Percentiles rank a stretch among this genome's conserved stretches.
Evolutionary conservation across 306 rosid genomes (phyloP).

Genomic region (Quercus rubra): DNA sequence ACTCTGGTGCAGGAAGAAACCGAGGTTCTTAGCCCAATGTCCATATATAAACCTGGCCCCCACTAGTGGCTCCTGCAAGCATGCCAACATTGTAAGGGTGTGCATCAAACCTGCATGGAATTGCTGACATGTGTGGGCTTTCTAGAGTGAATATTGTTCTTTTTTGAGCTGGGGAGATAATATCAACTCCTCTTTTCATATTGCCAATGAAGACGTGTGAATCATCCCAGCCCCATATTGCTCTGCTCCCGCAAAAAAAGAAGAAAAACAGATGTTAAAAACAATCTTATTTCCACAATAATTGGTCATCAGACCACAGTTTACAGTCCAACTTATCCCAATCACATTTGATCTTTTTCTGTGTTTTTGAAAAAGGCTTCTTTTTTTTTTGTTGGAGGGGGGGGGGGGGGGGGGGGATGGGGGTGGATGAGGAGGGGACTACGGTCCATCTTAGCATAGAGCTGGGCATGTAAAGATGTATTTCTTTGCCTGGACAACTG

Average conservation of each 20-base stretch:
- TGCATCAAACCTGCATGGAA: constrained; percentile 74
- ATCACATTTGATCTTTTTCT: too few relatives aligned
- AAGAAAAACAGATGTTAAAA: background rate
- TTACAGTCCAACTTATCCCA: too few relatives aligned
- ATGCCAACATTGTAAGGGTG: constrained; percentile 49
- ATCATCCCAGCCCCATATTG: constrained; percentile 96
- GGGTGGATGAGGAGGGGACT: too few relatives aligned
- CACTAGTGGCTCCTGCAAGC: constrained; percentile 49
- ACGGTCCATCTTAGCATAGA: too few relatives aligned
- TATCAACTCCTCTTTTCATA: constrained; percentile 76
- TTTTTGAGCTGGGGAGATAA: constrained; percentile 50
- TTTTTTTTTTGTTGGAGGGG: too few relatives aligned
- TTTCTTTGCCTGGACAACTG: too few relatives aligned
- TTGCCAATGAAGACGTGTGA: constrained; percentile 68
- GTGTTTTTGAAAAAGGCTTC: too few relatives aligned
- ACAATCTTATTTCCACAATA: background rate
- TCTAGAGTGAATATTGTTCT: constrained; percentile 40
- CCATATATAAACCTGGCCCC: constrained; percentile 53
- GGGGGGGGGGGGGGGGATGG: too few relatives aligned
- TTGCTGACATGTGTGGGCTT: constrained; percentile 68
- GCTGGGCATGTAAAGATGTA: too few relatives aligned
- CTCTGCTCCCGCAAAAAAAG: constrained; percentile 39
- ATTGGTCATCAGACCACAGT: background rate
- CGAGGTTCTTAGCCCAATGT: constrained; percentile 13
- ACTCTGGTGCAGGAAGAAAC: background rate